These are phyloP conservation scores for Amaranthus hypochondriacus DNA, from an alignment of 148 eudicot species.

Conservation along the genomic window DNA sequence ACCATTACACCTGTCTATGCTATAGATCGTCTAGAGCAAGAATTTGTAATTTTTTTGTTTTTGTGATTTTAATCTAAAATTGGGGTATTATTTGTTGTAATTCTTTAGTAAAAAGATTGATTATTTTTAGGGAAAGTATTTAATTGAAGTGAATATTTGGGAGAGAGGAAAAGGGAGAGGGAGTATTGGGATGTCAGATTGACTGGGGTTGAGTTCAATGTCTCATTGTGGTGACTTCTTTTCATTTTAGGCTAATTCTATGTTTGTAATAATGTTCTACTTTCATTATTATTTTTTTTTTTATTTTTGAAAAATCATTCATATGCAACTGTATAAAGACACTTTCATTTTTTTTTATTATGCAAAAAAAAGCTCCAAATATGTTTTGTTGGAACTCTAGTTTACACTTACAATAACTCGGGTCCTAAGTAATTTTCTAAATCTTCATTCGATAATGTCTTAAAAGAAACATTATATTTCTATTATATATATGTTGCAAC, in stretches of 20 bases:
- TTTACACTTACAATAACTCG: no score
- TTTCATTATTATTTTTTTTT: neutral
- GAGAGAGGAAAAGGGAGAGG: constrained; percentile 18
- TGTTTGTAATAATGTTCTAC: constrained; percentile 20
- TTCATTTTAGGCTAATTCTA: constrained; percentile 10
- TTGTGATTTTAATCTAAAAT: neutral
- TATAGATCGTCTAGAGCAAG: no score
- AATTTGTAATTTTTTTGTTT: neutral
- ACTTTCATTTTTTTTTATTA: neutral
- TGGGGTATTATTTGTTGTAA: neutral
- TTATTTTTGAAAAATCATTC: neutral
- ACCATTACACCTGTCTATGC: no score
- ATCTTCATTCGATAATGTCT: no score
- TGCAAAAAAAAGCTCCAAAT: neutral
- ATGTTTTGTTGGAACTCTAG: no score
- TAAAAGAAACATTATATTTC: no score
- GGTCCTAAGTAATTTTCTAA: no score
- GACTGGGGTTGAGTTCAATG: constrained; percentile 17
- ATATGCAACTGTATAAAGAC: constrained; percentile 19
- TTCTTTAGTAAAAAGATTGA: neutral
- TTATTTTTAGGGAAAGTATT: neutral
- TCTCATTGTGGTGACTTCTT: constrained; percentile 16
- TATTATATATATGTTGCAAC: no score
- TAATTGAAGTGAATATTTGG: constrained; percentile 20
- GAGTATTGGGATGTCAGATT: constrained; percentile 2